Evolutionary conservation across 2,329 filamentous ascomycete species (phyloP).

Genomic region (Clonostachys chloroleuca): DNA sequence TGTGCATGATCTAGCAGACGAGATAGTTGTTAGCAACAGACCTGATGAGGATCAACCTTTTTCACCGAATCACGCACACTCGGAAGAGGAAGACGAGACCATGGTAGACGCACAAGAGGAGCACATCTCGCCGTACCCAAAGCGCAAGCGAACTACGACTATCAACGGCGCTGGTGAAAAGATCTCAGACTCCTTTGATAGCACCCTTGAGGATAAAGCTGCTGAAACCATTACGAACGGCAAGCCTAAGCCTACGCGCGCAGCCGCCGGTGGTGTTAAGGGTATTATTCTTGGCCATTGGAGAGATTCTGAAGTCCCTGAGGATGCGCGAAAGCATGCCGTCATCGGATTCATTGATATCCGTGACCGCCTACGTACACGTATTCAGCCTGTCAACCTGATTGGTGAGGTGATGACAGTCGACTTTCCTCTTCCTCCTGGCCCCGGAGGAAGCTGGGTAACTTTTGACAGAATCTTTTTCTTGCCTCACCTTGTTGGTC

Average conservation of each 20-base stretch:
- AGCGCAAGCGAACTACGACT: slow-evolving; percentile 47
- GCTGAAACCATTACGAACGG: neutral
- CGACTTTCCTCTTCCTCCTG: slow-evolving; percentile 46
- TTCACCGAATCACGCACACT: neutral
- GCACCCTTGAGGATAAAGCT: too few species aligned
- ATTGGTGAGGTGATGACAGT: slow-evolving; percentile 39
- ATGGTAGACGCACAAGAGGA: slow-evolving; percentile 37
- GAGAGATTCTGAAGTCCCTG: slow-evolving; percentile 50
- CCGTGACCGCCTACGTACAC: slow-evolving; percentile 54
- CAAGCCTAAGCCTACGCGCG: slow-evolving; percentile 16
- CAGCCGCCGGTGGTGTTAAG: slow-evolving; percentile 28
- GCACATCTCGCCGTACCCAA: slow-evolving; percentile 38
- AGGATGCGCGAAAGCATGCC: slow-evolving; percentile 46
- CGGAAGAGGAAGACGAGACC: slow-evolving; percentile 30
- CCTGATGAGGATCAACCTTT: slow-evolving; percentile 20
- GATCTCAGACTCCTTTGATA: neutral
- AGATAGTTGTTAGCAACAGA: slow-evolving; percentile 46
- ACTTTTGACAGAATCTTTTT: slow-evolving; percentile 59
- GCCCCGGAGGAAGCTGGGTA: slow-evolving; percentile 60
- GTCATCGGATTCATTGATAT: slow-evolving; percentile 61
- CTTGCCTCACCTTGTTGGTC: slow-evolving; percentile 47
- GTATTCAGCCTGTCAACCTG: slow-evolving; percentile 46
- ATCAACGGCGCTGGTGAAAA: neutral
- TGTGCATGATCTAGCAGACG: slow-evolving; percentile 36
- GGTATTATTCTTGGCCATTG: slow-evolving; percentile 53